Percentiles rank a stretch among this genome's conserved stretches.
Evolutionary conservation across 208 protist species (phyloP).

Genomic region (Leishmania turanica): DNA sequence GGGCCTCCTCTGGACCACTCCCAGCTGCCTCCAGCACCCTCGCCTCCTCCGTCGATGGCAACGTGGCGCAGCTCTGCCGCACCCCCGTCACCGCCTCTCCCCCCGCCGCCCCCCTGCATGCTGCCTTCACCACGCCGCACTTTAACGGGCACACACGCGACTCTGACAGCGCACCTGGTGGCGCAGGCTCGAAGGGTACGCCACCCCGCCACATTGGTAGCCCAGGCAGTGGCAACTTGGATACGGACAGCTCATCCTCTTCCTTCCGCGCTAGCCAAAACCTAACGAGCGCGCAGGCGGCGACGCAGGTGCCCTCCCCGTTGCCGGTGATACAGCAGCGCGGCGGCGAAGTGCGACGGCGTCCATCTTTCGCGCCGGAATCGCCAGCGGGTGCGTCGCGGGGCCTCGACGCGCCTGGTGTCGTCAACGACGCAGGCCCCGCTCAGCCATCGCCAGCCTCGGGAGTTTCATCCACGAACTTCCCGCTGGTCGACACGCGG

Average conservation of each 20-base stretch:
- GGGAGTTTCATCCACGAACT: background rate
- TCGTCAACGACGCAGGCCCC: background rate
- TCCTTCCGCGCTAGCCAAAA: background rate
- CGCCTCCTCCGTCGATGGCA: slow-evolving; percentile 7
- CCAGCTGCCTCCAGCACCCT: background rate
- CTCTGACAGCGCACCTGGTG: background rate
- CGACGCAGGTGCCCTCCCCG: background rate
- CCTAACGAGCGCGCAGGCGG: background rate
- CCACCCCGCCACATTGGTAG: background rate
- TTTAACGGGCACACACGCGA: slow-evolving; percentile 9
- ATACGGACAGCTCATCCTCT: background rate
- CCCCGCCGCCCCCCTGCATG: slow-evolving; percentile 5
- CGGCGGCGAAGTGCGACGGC: slow-evolving; percentile 1
- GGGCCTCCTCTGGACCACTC: background rate
- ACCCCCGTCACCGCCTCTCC: slow-evolving; percentile 27
- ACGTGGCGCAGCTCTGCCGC: slow-evolving; percentile 25
- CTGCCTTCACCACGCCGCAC: slow-evolving; percentile 15
- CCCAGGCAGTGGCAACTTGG: background rate
- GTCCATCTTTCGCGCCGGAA: slow-evolving; percentile 8
- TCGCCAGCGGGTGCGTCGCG: background rate
- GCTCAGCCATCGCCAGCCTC: background rate
- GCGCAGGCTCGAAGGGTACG: background rate
- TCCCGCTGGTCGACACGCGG: background rate
- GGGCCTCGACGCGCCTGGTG: background rate
- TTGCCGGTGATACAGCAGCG: background rate